phyloP scores from a whole-genome alignment of 2,329 filamentous ascomycete species.

The Colletotrichum ledebouriae region DNA sequence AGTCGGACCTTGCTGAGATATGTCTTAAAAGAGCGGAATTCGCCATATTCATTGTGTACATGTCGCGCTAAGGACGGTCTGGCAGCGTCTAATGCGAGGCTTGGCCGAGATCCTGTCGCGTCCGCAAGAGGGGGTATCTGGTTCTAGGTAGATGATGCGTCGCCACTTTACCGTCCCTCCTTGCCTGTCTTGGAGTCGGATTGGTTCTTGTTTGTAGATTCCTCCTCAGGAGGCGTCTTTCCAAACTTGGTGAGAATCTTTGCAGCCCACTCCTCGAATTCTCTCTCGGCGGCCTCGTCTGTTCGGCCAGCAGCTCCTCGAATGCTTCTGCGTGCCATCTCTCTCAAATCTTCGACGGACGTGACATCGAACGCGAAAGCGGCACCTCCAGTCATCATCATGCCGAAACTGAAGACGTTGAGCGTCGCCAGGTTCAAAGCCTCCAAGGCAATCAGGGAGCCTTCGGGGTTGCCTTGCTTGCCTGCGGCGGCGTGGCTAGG shows the following conservation, averaged over 20 bases:
- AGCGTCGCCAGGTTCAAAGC: slow-evolving; percentile 89
- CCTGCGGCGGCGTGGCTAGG: slow-evolving; percentile 64
- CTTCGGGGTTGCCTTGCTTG: slow-evolving; percentile 66
- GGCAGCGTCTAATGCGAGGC: slow-evolving; percentile 21
- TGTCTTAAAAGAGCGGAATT: slow-evolving; percentile 29
- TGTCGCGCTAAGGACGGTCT: slow-evolving; percentile 14
- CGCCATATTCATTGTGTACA: slow-evolving; percentile 40
- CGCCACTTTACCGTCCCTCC: slow-evolving; percentile 36
- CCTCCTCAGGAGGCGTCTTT: slow-evolving; percentile 46
- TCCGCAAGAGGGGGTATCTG: slow-evolving; percentile 15
- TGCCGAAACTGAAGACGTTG: slow-evolving; percentile 81
- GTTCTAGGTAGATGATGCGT: slow-evolving; percentile 33
- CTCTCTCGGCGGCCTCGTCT: slow-evolving; percentile 68
- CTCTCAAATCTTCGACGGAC: slow-evolving; percentile 73
- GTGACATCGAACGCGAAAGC: slow-evolving; percentile 85
- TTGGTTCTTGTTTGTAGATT: slow-evolving; percentile 17
- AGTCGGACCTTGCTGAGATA: slow-evolving; percentile 30
- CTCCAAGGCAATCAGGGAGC: slow-evolving; percentile 81
- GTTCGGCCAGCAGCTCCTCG: slow-evolving; percentile 50
- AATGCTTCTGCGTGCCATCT: slow-evolving; percentile 60
- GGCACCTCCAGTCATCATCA: slow-evolving; percentile 80
- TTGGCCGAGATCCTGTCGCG: slow-evolving; percentile 18
- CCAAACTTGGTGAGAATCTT: slow-evolving; percentile 67
- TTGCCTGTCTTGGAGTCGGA: slow-evolving; percentile 37
- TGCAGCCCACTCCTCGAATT: slow-evolving; percentile 73